Evolutionary conservation across 441 rosid genomes (phyloP).

Genomic region (Adansonia madagascariensis): DNA sequence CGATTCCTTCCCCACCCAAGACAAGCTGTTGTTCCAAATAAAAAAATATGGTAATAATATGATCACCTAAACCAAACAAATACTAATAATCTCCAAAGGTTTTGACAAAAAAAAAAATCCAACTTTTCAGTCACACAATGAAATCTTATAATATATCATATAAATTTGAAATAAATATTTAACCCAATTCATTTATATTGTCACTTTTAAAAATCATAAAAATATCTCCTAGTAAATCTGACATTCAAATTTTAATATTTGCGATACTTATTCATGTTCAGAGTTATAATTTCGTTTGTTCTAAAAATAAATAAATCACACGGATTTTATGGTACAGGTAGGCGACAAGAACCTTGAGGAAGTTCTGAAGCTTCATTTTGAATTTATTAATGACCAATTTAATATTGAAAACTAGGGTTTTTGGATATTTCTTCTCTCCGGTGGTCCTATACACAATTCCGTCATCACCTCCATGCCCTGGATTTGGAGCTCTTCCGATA

Average conservation of each 20-base stretch:
- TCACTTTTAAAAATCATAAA: background rate
- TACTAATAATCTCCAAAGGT: background rate
- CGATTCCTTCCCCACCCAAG: no score
- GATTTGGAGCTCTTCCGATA: conserved; percentile 27
- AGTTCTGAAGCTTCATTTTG: background rate
- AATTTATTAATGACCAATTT: background rate
- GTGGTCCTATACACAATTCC: conserved; percentile 67
- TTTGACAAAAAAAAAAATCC: background rate
- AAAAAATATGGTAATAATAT: background rate
- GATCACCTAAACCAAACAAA: background rate
- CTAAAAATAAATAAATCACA: background rate
- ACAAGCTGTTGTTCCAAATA: no score
- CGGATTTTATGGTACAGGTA: no score
- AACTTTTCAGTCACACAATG: background rate
- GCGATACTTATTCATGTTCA: background rate
- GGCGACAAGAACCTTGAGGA: background rate
- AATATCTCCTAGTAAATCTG: background rate
- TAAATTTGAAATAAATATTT: background rate
- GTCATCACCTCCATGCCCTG: conserved; percentile 65
- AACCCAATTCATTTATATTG: background rate
- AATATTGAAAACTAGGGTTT: conserved; percentile 17
- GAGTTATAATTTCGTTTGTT: no score
- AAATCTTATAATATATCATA: background rate
- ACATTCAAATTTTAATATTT: background rate
- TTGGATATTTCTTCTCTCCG: conserved; percentile 41